Conservation (phyloP, 257 asterid genomes). For the Przewalskia tangutica region DNA sequence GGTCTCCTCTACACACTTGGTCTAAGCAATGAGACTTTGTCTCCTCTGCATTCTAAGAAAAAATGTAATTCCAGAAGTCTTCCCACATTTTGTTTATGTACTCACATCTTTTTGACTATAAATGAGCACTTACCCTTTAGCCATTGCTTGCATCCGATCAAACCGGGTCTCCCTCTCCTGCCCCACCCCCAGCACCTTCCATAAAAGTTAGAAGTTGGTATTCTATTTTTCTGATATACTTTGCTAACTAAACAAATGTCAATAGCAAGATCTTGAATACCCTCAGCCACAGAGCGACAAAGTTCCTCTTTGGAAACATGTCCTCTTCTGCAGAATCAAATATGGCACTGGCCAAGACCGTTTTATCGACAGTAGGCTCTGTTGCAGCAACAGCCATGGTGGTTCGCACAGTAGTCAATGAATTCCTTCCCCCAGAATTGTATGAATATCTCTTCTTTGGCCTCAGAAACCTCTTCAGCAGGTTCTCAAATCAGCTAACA, state of each 20-base stretch:
- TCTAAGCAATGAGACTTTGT: neutral
- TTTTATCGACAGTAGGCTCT: conserved; percentile 40
- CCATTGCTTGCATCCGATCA: neutral
- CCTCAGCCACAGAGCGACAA: neutral
- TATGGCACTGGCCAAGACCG: conserved; percentile 34
- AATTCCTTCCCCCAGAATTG: conserved; percentile 33
- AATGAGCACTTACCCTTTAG: neutral
- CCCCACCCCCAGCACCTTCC: neutral
- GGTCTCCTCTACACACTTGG: neutral
- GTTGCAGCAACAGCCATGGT: conserved; percentile 48
- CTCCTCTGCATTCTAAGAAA: neutral
- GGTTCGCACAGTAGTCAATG: conserved; percentile 32
- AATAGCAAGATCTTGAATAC: neutral
- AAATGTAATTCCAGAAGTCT: neutral
- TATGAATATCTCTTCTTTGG: conserved; percentile 35
- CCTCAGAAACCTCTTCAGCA: conserved; percentile 18
- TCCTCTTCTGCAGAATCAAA: conserved; percentile 22
- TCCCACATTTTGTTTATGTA: neutral
- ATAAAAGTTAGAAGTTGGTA: neutral
- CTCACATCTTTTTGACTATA: neutral
- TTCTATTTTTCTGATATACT: neutral
- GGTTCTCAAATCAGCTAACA: conserved; percentile 40
- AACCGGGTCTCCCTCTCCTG: neutral
- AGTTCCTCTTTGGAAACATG: neutral
- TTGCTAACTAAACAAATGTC: neutral